Conservation (phyloP, 2,329 filamentous ascomycete genomes). For the Ceratocystis harringtonii region DNA sequence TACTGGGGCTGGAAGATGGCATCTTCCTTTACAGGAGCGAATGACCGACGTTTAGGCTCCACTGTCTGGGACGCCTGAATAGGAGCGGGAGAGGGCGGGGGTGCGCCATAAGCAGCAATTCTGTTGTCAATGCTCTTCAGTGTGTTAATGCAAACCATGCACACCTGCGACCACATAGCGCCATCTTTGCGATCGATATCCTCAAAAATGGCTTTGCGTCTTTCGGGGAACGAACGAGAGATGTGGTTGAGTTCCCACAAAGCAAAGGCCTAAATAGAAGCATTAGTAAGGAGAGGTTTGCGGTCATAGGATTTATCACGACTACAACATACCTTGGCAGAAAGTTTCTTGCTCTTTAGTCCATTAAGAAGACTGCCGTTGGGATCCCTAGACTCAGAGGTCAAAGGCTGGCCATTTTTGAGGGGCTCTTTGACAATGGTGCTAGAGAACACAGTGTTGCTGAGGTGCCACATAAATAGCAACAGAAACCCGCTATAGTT, state of each 20-base stretch:
- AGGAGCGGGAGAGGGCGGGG: slow-evolving; percentile 23
- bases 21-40: slow-evolving; percentile 31
- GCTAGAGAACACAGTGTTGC: slow-evolving; percentile 63
- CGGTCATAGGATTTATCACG: not conserved
- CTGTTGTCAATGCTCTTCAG: slow-evolving; percentile 52
- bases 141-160: slow-evolving; percentile 50
- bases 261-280: slow-evolving; percentile 50
- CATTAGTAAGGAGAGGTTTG: slow-evolving; percentile 18
- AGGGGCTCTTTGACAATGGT: slow-evolving; percentile 68
- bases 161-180: slow-evolving; percentile 68
- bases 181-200: slow-evolving; percentile 75
- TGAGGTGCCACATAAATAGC: slow-evolving; percentile 57
- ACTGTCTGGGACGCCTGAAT: slow-evolving; percentile 17
- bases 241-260: slow-evolving; percentile 85
- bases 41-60: slow-evolving; percentile 26
- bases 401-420: slow-evolving; percentile 73
- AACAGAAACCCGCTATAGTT: slow-evolving; percentile 51
- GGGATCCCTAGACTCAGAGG: slow-evolving; percentile 71
- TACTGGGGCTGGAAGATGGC: slow-evolving; percentile 31
- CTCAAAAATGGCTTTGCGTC: slow-evolving; percentile 67
- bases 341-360: slow-evolving; percentile 65
- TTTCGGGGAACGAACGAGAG: slow-evolving; percentile 55
- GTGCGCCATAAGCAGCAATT: slow-evolving; percentile 41
- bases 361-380: slow-evolving; percentile 81
- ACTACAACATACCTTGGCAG: slow-evolving; percentile 44